A percentile compares a stretch with the other conserved stretches of the same genome.
Evolutionary conservation across 257 asterid genomes (phyloP).

Genomic region (Scutellaria baicalensis): DNA sequence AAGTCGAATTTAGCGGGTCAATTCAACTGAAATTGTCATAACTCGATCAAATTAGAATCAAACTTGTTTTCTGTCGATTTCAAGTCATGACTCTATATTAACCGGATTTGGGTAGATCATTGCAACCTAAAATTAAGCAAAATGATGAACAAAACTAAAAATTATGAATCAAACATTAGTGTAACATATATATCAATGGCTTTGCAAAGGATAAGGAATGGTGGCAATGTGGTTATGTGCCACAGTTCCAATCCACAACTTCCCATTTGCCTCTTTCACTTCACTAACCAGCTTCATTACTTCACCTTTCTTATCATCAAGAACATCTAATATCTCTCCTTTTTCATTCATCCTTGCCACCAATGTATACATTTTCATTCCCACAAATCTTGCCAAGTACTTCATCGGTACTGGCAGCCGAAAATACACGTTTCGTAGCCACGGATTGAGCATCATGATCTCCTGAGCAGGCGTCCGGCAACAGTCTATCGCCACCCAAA

Average conservation of each 20-base stretch:
- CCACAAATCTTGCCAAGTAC: conserved; percentile 52
- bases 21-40: too few relatives aligned
- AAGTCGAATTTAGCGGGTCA: too few relatives aligned
- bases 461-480: conserved; percentile 72
- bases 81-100: too few relatives aligned
- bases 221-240: conserved; percentile 92
- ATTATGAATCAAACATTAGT: not conserved
- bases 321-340: conserved; percentile 76
- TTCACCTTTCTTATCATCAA: conserved; percentile 72
- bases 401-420: conserved; percentile 70
- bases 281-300: conserved; percentile 92
- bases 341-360: conserved; percentile 45
- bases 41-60: too few relatives aligned
- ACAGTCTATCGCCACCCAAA: conserved; percentile 91
- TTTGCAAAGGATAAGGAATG: conserved; percentile 42
- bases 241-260: conserved; percentile 91
- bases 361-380: conserved; percentile 73
- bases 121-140: not conserved
- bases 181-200: not conserved
- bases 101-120: too few relatives aligned
- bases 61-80: too few relatives aligned
- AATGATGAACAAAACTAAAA: not conserved
- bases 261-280: conserved; percentile 69
- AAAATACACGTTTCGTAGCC: conserved; percentile 69
- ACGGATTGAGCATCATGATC: conserved; percentile 46